Base-by-base conservation (phyloP, 108 stramenopile species). In the Cyclostephanos invisitatus region DNA sequence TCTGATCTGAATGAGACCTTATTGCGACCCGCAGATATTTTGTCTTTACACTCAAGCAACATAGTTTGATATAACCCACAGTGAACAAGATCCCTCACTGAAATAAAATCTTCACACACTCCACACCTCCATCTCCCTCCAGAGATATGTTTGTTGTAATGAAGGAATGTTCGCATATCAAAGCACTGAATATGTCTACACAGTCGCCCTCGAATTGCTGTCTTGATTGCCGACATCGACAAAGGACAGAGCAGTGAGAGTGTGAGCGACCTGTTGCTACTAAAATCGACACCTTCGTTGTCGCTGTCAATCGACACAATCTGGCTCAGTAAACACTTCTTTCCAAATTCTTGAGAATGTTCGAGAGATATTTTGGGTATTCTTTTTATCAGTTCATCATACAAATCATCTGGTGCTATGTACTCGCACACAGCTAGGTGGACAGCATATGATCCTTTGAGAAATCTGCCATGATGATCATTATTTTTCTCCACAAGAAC, bases 51-150 rank as follows among this genome's bases (percentile, higher is more conserved):
- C 15, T 72, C 65, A 67, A 72, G 75, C 38, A 82, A 46, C 55
- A 82, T 77, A 14, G 57, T 60, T 35, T 70, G 57, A 42, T 77
- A 76, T 20, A 82, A 51, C 11, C 81, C 81, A 61, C 69, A 70
- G 47, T 75, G 70, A 18, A 82, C 44, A 28, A 82, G 49, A 51
- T 82, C 81, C 55, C 65, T 24, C 9, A 73, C 70, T 18, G 81
- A 68, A 12, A 82, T 14, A 61, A 82, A 77, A 29, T 77, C 51
- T 73, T 82, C 81, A 28, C 81, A 82, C 49, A 55, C 57, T 22
- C 62, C 72, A 63, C 93, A 94, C 55, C 84, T 73, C 93, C 93
- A 94, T 35, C 93, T 72, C 10, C 78, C 77, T 5, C 89, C 89
- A 49, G 64, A 56, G 10, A 85, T 82, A 35, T 53, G 49, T 18